Evolutionary conservation across 805 yeast genomes (phyloP), one percentile per base, ranked within the genome.

Genomic region (Teunomyces cretensis): DNA sequence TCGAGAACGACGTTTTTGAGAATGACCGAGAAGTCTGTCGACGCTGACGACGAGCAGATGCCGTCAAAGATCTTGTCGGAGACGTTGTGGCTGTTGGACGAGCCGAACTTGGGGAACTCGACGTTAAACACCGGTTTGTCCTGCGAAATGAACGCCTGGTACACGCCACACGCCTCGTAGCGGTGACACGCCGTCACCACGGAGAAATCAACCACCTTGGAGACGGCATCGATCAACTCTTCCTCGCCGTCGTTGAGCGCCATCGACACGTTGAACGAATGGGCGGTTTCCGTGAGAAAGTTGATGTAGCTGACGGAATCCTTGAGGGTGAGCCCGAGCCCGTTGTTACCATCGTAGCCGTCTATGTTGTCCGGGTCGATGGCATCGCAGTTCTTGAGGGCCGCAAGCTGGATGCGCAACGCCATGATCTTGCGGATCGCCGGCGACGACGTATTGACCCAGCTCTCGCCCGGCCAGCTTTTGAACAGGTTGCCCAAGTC

Each of bases 301-400:
- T 51, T 32, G n/a, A 62, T 51, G 37, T 48, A 62, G 35, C 56
- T 43, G 7, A 57, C 43, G 2, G 65, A 44, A 39, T 61, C 62
- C 2, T 44, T 14, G 32, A 57, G 39, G 6, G 59, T 55, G 36
- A 62, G 44, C n/a, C 43, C 41, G n/a, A 62, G 46, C 7, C 68
- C 68, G 4, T 24, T 7, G 30, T 47, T 62, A 36, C 53, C 55
- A 26, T 53, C 59, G 45, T 61, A 62, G 4, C 60, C 66, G 41
- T 62, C 65, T 1, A 61, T 31, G 38, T 61, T 58, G 40, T 61
- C 64, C 3, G 67, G 66, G 43, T 62, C 68, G 6, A 62, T 45
- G 9, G 56, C 67, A 42, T 62, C 66, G 45, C 67, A 62, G 9
- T 43, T 43, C 40, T 59, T 60, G 17, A 37, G 32, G 15, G 27